Conservation (phyloP, 352 stramenopile genomes). For the Phytophthora ohioensis region DNA sequence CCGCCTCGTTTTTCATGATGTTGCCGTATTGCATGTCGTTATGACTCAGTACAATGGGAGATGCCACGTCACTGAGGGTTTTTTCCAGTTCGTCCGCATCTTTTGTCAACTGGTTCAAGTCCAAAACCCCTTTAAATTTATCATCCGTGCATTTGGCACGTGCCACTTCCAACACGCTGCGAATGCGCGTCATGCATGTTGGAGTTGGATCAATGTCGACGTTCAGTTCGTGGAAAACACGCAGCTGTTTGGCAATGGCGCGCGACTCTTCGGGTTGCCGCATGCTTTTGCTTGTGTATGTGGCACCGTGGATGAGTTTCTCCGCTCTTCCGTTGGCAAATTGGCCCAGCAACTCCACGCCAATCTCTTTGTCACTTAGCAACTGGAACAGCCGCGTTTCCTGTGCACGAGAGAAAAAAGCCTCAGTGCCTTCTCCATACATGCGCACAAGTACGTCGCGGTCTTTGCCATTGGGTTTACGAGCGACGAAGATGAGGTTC, state of each 20-base stretch:
- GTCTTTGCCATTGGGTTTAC: slow-evolving; percentile 71
- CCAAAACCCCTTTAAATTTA: slow-evolving; percentile 54
- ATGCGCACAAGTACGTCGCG: slow-evolving; percentile 79
- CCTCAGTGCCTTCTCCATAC: slow-evolving; percentile 84
- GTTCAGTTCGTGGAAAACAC: slow-evolving; percentile 73
- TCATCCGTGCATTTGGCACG: slow-evolving; percentile 59
- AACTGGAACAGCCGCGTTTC: slow-evolving; percentile 83
- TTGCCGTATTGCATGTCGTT: slow-evolving; percentile 95
- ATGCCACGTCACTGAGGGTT: slow-evolving; percentile 64
- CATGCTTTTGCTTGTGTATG: slow-evolving; percentile 80
- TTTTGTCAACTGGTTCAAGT: slow-evolving; percentile 53
- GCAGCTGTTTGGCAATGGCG: slow-evolving; percentile 73
- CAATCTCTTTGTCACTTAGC: slow-evolving; percentile 74
- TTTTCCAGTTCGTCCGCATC: slow-evolving; percentile 71
- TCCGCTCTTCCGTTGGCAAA: slow-evolving; percentile 82
- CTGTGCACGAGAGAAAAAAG: slow-evolving; percentile 80
- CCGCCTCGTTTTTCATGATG: slow-evolving; percentile 80
- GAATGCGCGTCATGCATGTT: slow-evolving; percentile 64
- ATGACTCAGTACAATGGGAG: slow-evolving; percentile 88
- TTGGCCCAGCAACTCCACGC: slow-evolving; percentile 74
- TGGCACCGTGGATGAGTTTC: slow-evolving; percentile 77
- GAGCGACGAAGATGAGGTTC: slow-evolving; percentile 86
- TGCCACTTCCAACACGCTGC: slow-evolving; percentile 70
- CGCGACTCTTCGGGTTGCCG: slow-evolving; percentile 53
- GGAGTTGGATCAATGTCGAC: slow-evolving; percentile 71